Conservation (phyloP, 371 early-diverging fungal species). For the Circinella umbellata region DNA sequence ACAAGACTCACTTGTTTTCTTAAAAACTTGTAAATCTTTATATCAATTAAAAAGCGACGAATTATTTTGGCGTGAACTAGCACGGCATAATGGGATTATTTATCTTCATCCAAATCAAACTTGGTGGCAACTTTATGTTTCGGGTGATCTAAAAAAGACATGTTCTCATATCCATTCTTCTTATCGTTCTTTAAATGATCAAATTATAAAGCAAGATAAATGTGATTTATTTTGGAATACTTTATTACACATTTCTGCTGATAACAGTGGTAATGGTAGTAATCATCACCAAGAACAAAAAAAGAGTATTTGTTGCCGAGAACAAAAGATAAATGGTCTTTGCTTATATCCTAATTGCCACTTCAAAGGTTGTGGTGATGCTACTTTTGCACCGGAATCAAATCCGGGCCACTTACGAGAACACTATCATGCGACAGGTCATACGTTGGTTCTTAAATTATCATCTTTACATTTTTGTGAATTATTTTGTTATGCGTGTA, state of each 20-base stretch:
- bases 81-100: slow-evolving; percentile 7
- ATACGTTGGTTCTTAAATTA: slow-evolving; percentile 12
- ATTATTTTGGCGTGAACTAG: slow-evolving; percentile 14
- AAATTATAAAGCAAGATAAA: no score
- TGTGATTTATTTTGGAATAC: slow-evolving; percentile 6
- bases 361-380: slow-evolving; percentile 18
- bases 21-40: slow-evolving; percentile 1
- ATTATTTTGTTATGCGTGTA: slow-evolving; percentile 22
- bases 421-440: slow-evolving; percentile 14
- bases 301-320: background rate
- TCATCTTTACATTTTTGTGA: slow-evolving; percentile 17
- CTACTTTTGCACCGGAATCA: slow-evolving; percentile 10
- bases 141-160: slow-evolving; percentile 11
- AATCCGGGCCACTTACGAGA: slow-evolving; percentile 21
- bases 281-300: no score
- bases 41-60: slow-evolving; percentile 2
- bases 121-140: slow-evolving; percentile 14
- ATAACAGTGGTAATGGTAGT: background rate
- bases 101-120: slow-evolving; percentile 9
- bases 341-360: slow-evolving; percentile 9
- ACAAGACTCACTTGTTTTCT: background rate
- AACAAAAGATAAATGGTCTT: background rate
- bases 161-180: slow-evolving; percentile 10
- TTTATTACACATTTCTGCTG: background rate
- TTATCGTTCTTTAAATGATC: background rate